phyloP scores from a whole-genome alignment of 148 eudicot genomes.

The Drosera capensis region DNA sequence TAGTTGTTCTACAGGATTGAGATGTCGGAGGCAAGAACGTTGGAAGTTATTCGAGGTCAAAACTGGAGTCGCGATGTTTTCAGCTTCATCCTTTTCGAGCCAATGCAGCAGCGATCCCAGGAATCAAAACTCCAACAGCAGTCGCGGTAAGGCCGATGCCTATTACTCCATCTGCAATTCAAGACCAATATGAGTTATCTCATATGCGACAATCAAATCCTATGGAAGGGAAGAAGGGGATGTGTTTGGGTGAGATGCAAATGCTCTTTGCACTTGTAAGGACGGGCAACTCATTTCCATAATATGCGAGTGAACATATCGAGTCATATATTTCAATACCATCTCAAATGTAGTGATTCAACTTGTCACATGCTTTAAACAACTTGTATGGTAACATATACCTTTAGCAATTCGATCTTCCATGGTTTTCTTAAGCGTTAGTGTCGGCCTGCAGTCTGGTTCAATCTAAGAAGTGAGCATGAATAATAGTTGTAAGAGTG shows the following conservation, averaged over 20 bases:
- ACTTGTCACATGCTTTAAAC: too few species aligned
- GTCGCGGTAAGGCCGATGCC: conserved; percentile 87
- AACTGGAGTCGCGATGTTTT: neutral
- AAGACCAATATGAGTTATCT: too few species aligned
- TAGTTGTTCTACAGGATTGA: neutral
- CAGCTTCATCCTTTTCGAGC: conserved; percentile 30
- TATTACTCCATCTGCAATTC: conserved; percentile 69
- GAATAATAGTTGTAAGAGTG: too few species aligned
- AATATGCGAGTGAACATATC: too few species aligned
- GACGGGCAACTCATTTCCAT: neutral
- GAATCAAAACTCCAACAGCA: conserved; percentile 67
- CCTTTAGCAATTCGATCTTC: conserved; percentile 78
- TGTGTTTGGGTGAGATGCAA: neutral
- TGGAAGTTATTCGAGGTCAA: neutral
- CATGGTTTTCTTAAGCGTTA: conserved; percentile 57
- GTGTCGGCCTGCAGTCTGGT: conserved; percentile 91
- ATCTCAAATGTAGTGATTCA: too few species aligned
- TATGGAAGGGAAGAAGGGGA: too few species aligned
- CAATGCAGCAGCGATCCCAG: conserved; percentile 84
- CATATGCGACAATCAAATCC: neutral
- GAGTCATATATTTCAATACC: too few species aligned
- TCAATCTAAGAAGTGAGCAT: conserved; percentile 35
- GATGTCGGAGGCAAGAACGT: neutral
- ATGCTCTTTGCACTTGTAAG: neutral
- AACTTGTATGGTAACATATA: too few species aligned